phyloP scores from a whole-genome alignment of 2,329 filamentous ascomycete genomes.

The Colletotrichum sp. region DNA sequence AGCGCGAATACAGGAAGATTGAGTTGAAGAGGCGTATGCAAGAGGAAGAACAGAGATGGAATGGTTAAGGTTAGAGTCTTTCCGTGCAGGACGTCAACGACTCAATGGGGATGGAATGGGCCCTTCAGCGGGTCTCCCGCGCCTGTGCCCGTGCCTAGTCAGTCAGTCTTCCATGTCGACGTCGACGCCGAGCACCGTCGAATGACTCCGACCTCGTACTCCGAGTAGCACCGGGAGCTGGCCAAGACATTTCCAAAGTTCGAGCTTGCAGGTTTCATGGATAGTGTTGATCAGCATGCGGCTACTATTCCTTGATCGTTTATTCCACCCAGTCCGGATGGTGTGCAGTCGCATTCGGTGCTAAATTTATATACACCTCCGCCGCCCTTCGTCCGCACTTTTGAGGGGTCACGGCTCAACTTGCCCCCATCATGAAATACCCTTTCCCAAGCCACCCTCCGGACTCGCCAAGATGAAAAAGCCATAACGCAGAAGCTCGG shows the following conservation, averaged over 20 bases:
- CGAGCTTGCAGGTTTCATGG: neutral
- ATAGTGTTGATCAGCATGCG: neutral
- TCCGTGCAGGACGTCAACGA: neutral
- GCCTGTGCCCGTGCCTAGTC: neutral
- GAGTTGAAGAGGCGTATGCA: neutral
- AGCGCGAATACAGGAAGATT: neutral
- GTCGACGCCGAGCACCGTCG: neutral
- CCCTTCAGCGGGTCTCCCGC: neutral
- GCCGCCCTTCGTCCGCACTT: neutral
- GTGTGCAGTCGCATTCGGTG: neutral
- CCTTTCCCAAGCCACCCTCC: neutral
- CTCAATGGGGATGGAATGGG: neutral
- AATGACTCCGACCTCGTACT: neutral
- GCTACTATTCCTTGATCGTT: neutral
- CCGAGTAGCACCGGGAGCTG: neutral
- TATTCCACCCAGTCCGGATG: neutral
- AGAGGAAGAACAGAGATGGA: neutral
- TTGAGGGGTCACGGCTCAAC: neutral
- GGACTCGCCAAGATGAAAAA: neutral
- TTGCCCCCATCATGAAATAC: neutral
- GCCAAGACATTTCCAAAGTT: neutral
- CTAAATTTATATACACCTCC: neutral
- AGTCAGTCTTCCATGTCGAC: neutral
- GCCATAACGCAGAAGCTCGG: neutral
- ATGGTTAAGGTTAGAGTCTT: neutral